Evolutionary conservation across 257 asterid species (phyloP).

Genomic region (Handroanthus guayacan): DNA sequence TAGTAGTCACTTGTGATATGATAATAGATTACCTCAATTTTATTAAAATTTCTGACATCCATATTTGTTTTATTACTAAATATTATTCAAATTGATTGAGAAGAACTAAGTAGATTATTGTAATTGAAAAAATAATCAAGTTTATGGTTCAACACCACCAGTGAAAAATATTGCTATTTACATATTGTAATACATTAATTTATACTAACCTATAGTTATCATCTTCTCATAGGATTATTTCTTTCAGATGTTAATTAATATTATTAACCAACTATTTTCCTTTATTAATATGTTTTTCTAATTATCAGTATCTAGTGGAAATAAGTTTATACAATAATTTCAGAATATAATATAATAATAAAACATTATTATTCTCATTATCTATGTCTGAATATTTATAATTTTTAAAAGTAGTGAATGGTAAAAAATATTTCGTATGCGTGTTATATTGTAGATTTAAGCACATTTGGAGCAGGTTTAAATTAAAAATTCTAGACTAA

Average conservation of each 20-base stretch:
- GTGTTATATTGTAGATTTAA: too few relatives aligned
- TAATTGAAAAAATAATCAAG: background rate
- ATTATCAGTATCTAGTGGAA: too few relatives aligned
- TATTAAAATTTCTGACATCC: background rate
- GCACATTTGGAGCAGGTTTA: too few relatives aligned
- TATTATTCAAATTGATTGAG: background rate
- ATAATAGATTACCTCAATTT: background rate
- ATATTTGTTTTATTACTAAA: background rate
- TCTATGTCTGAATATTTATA: background rate
- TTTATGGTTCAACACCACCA: too few relatives aligned
- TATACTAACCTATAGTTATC: background rate
- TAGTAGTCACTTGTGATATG: too few relatives aligned
- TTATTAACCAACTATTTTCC: background rate
- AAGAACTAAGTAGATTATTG: background rate
- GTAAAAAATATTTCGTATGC: background rate
- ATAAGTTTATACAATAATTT: background rate
- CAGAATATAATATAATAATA: background rate
- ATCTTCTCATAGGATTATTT: background rate
- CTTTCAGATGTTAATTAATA: background rate
- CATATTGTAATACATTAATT: background rate
- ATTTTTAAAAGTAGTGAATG: background rate
- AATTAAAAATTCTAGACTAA: too few relatives aligned
- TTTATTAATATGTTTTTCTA: background rate
- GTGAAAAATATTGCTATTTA: too few relatives aligned
- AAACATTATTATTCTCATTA: background rate